Base-by-base conservation (phyloP, 78 protist genomes). In the Tieghemostelium lacteum region DNA sequence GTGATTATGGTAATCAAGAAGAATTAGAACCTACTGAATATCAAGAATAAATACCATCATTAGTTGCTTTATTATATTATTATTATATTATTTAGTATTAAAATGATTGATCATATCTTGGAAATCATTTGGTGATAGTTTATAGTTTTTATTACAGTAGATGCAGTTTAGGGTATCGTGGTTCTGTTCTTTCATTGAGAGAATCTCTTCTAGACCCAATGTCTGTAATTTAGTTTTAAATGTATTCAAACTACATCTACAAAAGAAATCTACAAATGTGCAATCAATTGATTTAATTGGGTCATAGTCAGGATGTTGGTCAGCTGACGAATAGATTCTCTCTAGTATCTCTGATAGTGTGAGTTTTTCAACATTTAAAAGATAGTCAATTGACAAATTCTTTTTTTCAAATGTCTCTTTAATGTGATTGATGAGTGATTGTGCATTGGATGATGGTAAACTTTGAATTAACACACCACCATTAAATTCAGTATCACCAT, bases 381-480 rank as follows among this genome's bases (percentile, higher is more conserved):
- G 39, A 16, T 49, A 20, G 19, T 71, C 57, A 2, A 83, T 29
- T 36, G 76, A 70, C 20, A 20, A 2, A 8, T 49, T 36, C 1
- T 3, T 42, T 36, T 66, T 24, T 31, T 4, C 14, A 40, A 83
- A 40, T 2, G 8, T 26, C 7, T 28, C 45, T 54, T 42, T 54
- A 19, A 83, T 40, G 10, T 26, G 69, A 17, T 69, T 12, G 0
- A 83, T 31, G 1, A 29, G 52, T 0, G 29, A n/a, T 14, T 54
- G 50, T 5, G 89, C 33, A 16, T 73, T 69, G 52, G 6, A 6
- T 5, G 45, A 33, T 42, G 89, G 89, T 69, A 83, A 24, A 20
- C 78, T 63, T 83, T 83, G 77, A 24, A 83, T 42, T 6, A 83
- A 16, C 14, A 83, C 3, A 69, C 89, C 89, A 42, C 78, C 89